A percentile compares a stretch with the other conserved stretches of the same genome.
These are phyloP conservation scores for Tilletia horrida DNA, from an alignment of 1,284 basidiomycete species.

Conservation along the genomic window DNA sequence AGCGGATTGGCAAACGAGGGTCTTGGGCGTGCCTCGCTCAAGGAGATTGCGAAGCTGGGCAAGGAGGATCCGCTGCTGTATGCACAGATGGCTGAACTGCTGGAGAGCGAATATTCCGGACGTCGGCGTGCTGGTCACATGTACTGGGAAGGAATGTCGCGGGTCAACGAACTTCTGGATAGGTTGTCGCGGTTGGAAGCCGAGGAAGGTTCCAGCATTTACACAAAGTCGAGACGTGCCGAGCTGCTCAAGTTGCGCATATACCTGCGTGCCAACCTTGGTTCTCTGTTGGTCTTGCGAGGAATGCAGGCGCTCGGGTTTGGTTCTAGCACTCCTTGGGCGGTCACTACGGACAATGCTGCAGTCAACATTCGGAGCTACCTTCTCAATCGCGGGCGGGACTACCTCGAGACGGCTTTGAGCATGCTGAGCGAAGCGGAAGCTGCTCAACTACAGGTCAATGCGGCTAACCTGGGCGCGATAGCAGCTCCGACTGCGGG, in stretches of 20 bases:
- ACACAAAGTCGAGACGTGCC: neutral
- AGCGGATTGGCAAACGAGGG: slow-evolving; percentile 5
- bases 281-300: slow-evolving; percentile 21
- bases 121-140: slow-evolving; percentile 11
- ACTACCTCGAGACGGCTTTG: slow-evolving; percentile 35
- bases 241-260: slow-evolving; percentile 21
- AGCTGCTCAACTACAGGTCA: slow-evolving; percentile 13
- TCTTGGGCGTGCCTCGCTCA: slow-evolving; percentile 8
- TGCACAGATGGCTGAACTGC: slow-evolving; percentile 42
- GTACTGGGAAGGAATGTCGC: slow-evolving; percentile 14
- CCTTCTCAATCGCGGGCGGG: slow-evolving; percentile 34
- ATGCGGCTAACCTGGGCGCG: slow-evolving; percentile 20
- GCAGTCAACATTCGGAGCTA: slow-evolving; percentile 2
- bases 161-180: slow-evolving; percentile 7
- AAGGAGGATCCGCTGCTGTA: slow-evolving; percentile 34
- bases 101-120: slow-evolving; percentile 33
- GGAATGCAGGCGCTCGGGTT: slow-evolving; percentile 18
- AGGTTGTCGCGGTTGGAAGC: neutral
- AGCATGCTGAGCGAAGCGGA: slow-evolving; percentile 12
- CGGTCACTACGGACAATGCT: neutral
- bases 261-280: slow-evolving; percentile 23
- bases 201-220: neutral
- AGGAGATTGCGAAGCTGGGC: neutral
- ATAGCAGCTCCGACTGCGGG: slow-evolving; percentile 23
- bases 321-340: slow-evolving; percentile 6